Percentiles rank a stretch among this genome's conserved stretches.
These are phyloP conservation scores for Globisporangium viniferum DNA, from an alignment of 352 stramenopile species.

Conservation along the genomic window DNA sequence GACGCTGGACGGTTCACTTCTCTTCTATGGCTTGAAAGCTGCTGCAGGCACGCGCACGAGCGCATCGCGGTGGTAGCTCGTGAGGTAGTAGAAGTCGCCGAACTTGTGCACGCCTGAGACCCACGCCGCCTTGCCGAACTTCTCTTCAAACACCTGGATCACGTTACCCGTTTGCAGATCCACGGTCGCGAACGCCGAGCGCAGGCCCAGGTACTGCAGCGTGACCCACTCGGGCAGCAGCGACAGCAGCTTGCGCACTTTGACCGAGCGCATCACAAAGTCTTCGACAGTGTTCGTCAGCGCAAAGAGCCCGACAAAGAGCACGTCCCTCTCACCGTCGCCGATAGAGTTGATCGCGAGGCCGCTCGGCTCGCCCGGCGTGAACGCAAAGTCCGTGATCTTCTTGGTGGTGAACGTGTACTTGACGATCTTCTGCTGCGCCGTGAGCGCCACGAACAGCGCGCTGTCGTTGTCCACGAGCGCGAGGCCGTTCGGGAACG, in stretches of 20 bases:
- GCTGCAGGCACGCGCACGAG: slow-evolving; percentile 44
- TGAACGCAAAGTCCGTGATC: slow-evolving; percentile 57
- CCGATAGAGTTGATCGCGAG: slow-evolving; percentile 36
- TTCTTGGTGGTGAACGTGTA: slow-evolving; percentile 39
- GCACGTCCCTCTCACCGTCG: slow-evolving; percentile 22
- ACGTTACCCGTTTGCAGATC: slow-evolving; percentile 46
- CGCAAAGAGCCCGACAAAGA: slow-evolving; percentile 44
- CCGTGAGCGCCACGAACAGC: slow-evolving; percentile 46
- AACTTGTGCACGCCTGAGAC: slow-evolving; percentile 39
- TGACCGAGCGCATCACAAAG: slow-evolving; percentile 24
- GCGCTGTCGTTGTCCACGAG: slow-evolving; percentile 33
- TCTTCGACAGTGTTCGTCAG: slow-evolving; percentile 17
- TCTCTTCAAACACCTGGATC: slow-evolving; percentile 42
- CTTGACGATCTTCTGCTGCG: slow-evolving; percentile 58
- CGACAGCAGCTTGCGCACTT: slow-evolving; percentile 56
- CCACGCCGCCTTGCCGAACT: slow-evolving; percentile 30
- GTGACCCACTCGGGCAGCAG: slow-evolving; percentile 39
- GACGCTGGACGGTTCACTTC: neutral
- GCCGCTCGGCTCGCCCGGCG: slow-evolving; percentile 54
- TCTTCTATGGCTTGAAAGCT: neutral
- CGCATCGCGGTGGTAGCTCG: slow-evolving; percentile 36
- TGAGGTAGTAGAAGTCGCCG: slow-evolving; percentile 55
- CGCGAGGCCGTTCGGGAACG: slow-evolving; percentile 47
- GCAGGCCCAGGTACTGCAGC: slow-evolving; percentile 27
- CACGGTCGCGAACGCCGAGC: slow-evolving; percentile 40